Base-by-base conservation (phyloP, 2,329 filamentous ascomycete genomes). In the Cladosporium velox region DNA sequence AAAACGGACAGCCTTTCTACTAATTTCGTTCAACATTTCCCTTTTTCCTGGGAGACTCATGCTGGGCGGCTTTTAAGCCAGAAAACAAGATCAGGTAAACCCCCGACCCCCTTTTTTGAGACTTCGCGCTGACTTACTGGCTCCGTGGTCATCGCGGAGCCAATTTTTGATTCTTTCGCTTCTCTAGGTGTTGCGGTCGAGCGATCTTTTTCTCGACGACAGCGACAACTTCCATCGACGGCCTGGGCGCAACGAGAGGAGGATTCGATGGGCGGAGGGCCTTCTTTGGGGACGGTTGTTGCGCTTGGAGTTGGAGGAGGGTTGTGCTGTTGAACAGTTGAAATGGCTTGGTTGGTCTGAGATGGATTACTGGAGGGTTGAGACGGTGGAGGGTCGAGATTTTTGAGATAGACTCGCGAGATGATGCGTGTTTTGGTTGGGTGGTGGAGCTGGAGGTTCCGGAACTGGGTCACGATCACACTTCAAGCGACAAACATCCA, bases 281-380 rank as follows among this genome's bases (percentile, higher is more conserved):
- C 41, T 47, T 47, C 41, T 47, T 21, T 18, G 51, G 51, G 24
- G 26, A 30, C 11, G 52, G 21, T 18, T 12, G 28, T 55, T 55
- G 52, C 52, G 52, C 52, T 55, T 11, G 52, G 52, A 32, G 18
- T 55, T 21, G 52, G 52, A 55, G 52, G 52, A 55, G 52, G 52
- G 11, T 21, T 18, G 28, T 55, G 18, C 32, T 3, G 41, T 5
- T 47, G 24, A 24, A 24, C 24, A 24, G 24, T 24, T 24, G 24
- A 24, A 24, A 24, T n/a, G 21, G 41, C 5, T 44, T 10, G 15
- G 7, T n/a, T 44, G 38, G 7, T 44, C 18, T 7, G 38, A 21
- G 38, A 44, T n/a, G 38, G 6, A 2, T 44, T 44, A 18, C 35
- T 18, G 35, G 5, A 41, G 35, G 35, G 1, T 18, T 18, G 15